Percentiles rank a stretch among this genome's conserved stretches.
phyloP scores from a whole-genome alignment of 2,329 filamentous ascomycete species.

The Aaosphaeria pasadenensis region DNA sequence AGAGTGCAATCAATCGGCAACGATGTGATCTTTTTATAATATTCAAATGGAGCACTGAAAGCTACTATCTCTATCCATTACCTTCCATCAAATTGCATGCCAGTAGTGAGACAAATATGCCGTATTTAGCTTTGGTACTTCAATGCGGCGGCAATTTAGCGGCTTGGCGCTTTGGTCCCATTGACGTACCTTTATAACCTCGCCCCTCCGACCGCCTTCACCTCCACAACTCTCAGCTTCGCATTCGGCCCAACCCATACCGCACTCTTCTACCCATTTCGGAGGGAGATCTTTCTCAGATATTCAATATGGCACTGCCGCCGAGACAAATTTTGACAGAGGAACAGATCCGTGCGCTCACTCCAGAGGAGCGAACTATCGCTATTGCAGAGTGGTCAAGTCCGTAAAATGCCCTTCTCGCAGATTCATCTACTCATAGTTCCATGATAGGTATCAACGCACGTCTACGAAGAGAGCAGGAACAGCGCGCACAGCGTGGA shows the following conservation, averaged over 20 bases:
- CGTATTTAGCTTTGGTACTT: no score
- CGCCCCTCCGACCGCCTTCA: neutral
- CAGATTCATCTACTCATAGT: neutral
- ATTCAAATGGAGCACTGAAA: neutral
- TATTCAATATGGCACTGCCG: conserved; percentile 1
- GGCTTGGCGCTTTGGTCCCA: neutral
- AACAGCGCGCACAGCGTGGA: conserved; percentile 1
- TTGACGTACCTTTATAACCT: neutral
- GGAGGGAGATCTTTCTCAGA: neutral
- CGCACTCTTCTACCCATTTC: neutral
- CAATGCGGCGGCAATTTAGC: no score
- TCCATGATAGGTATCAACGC: conserved; percentile 4
- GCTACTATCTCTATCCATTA: no score
- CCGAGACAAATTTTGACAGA: conserved; percentile 2
- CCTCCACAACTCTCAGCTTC: no score
- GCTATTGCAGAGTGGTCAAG: conserved; percentile 5
- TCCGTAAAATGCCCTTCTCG: conserved; percentile 1
- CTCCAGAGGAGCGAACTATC: conserved; percentile 1
- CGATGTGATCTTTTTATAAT: neutral
- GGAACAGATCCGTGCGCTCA: conserved; percentile 4
- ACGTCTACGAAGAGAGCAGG: conserved; percentile 2
- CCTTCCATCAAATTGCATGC: no score
- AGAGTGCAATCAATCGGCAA: neutral
- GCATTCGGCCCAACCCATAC: no score
- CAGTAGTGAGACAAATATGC: no score